A percentile compares a stretch with the other conserved stretches of the same genome.
Evolutionary conservation across 1,284 basidiomycete genomes (phyloP).

Genomic region (Irpex sp.): DNA sequence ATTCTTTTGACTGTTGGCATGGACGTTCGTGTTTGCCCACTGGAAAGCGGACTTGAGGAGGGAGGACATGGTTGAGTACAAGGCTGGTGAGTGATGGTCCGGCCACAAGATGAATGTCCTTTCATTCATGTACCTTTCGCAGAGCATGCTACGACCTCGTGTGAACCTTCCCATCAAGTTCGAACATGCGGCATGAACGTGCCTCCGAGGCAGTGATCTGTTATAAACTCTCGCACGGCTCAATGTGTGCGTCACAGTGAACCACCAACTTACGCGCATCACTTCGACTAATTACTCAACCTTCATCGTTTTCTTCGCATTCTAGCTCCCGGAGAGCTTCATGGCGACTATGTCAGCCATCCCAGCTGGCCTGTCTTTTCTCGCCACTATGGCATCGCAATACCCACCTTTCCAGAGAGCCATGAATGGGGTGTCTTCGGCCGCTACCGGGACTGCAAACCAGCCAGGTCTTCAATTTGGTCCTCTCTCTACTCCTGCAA

Average conservation of each 20-base stretch:
- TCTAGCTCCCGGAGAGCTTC: constrained; percentile 10
- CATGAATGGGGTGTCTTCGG: background rate
- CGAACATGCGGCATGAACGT: background rate
- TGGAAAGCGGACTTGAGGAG: constrained; percentile 12
- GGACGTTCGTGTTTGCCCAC: background rate
- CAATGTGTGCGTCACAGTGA: background rate
- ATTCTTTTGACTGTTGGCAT: constrained; percentile 20
- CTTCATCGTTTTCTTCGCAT: background rate
- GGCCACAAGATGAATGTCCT: background rate
- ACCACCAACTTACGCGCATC: background rate
- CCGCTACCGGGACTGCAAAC: background rate
- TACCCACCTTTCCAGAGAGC: constrained; percentile 3
- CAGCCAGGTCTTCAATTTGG: background rate
- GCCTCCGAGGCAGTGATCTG: background rate
- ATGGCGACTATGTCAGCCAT: constrained; percentile 1
- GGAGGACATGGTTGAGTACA: constrained; percentile 12
- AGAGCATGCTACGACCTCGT: constrained; percentile 2
- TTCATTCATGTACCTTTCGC: constrained; percentile 10
- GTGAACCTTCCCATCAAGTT: background rate
- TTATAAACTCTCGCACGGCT: background rate
- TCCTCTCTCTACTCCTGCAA: background rate
- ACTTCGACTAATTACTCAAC: background rate
- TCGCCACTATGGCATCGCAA: constrained; percentile 7
- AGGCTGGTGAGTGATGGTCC: background rate
- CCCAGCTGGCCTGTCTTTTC: constrained; percentile 5